Evolutionary conservation across 345 rosid species (phyloP).

Genomic region (Reutealis trisperma): DNA sequence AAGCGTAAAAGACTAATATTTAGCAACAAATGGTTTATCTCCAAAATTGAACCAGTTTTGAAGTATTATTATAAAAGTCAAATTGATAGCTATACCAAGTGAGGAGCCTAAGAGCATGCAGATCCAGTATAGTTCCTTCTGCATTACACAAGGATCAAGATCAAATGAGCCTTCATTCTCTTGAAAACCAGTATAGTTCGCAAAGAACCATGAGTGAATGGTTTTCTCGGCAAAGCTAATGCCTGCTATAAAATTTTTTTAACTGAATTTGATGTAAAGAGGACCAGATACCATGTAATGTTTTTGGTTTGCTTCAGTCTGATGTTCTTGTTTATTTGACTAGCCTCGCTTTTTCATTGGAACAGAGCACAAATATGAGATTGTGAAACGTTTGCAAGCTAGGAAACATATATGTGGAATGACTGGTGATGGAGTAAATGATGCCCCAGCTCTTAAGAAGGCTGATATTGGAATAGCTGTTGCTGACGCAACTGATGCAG

Average conservation of each 20-base stretch:
- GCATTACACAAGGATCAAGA: no score
- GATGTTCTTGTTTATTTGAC: background rate
- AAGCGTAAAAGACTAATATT: no score
- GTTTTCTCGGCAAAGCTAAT: background rate
- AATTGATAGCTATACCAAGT: background rate
- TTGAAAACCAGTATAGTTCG: no score
- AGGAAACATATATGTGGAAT: slow-evolving; percentile 65
- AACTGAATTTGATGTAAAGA: no score
- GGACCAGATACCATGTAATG: background rate
- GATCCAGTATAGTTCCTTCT: no score
- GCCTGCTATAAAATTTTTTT: background rate
- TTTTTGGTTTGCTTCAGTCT: background rate
- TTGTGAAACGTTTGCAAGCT: slow-evolving; percentile 70
- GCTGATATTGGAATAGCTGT: slow-evolving; percentile 76
- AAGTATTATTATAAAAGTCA: no score
- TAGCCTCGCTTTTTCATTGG: background rate
- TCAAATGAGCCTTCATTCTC: no score
- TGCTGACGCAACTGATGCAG: slow-evolving; percentile 80
- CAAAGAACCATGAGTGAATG: background rate
- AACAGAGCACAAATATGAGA: slow-evolving; percentile 70
- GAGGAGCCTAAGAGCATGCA: background rate
- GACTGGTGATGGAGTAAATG: slow-evolving; percentile 68
- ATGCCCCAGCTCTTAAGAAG: slow-evolving; percentile 74
- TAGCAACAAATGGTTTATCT: no score
- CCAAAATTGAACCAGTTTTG: no score